Base-by-base conservation (phyloP, 768 basidiomycete species). In the Tulasnella sp. region DNA sequence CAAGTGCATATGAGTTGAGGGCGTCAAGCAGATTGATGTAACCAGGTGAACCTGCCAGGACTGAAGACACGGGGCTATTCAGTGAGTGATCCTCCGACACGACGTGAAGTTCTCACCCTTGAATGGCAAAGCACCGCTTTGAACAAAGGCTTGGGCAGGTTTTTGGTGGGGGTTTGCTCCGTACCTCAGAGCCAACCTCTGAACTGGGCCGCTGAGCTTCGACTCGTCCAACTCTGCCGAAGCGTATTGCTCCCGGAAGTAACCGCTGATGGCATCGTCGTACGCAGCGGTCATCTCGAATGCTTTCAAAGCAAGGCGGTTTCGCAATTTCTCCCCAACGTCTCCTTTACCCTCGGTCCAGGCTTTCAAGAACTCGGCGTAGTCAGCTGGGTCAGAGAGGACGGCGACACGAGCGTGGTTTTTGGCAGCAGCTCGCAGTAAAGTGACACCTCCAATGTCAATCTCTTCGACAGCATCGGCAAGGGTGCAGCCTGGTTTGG, bases 121-220 rank as follows among this genome's bases (percentile, higher is more conserved):
- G 88, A 99, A 97, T 22, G 97, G 97, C 58, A 99, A 86, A 80
- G 90, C 89, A 29, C 96, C 95, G 76, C 91, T 88, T 2, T 91
- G 87, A 11, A 99, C 95, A 81, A 91, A 99, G 0, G 97, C 96
- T 83, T 98, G 96, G 0, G 97, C 97, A 49, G 97, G 97, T 84
- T 96, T 97, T 83, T 99, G 97, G 81, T 99, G 97, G 3, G 97
- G 97, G 83, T 99, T 99, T 5, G 95, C 96, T 52, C 97, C 97
- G 82, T 99, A 99, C 72, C 97, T 88, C 78, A 99, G 85, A 0
- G 93, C 85, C 81, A 96, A 87, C 76, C 94, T 87, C 85, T 99
- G 97, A 22, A 94, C 89, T 3, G 89, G 87, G 1, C 87, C 90
- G 12, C 88, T 90, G 54, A 90, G 83, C 79, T 87, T 85, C 39